Base-by-base conservation (phyloP, 148 eudicot species). In the Rhododendron mucronatum region DNA sequence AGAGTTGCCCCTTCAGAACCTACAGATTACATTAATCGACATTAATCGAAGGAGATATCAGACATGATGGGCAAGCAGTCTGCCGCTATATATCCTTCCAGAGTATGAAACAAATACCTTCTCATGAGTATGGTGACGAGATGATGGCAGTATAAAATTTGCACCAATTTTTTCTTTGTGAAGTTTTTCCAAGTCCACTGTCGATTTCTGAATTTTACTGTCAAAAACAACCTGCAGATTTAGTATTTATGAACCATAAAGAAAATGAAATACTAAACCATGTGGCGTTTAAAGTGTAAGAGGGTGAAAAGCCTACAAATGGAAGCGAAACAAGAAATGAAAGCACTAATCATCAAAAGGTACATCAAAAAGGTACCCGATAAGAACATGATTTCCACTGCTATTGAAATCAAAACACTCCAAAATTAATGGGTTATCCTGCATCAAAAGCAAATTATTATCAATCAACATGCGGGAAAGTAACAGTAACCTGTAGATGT, bases 331-430 rank as follows among this genome's bases (percentile, higher is more conserved):
- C 1, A 57, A 20, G n/a, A 57, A 57, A 5, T 57, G 65, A 57
- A 57, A 57, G 65, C n/a, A 57, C 65, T 20, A 57, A 57, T 57
- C 65, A 57, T 57, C 23, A 71, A 71, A 51, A 85, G 59, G 80
- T 93, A 97, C 99, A 37, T 37, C 39, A 37, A 71, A 71, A 51
- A 85, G 59, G 80, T 93, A 97, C 99, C 99, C 99, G 55, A 97
- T 93, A 35, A 95, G 87, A 37, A 73, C 88, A 89, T 97, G 98
- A 84, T 90, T 92, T 45, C 98, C 98, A 84, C 84, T 91, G 91
- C 84, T 91, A 79, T 95, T 93, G 89, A 95, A 95, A 90, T 97
- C 98, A 88, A 93, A 93, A 88, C 99, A 96, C 92, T 96, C 98
- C 21, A 96, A 90, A 47, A 92, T 78, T 87, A 96, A 90, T 47